Base-by-base conservation (phyloP, 1,284 basidiomycete genomes). In the Omphalotus olearius region DNA sequence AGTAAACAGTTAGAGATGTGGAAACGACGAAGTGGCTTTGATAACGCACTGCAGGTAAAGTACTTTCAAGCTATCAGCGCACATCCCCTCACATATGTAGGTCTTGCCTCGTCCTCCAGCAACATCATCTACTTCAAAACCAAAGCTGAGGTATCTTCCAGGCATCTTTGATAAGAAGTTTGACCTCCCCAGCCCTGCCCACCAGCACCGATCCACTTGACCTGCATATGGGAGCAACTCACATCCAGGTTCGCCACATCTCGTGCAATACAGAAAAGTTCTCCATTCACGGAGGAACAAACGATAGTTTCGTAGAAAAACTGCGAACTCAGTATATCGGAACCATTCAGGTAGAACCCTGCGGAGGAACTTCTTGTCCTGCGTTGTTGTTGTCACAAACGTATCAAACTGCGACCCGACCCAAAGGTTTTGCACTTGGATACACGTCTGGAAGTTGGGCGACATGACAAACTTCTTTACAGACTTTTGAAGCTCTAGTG, bases 371-470 rank as follows among this genome's bases (percentile, higher is more conserved):
- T 25, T 17, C 28, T 26, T 3, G 47, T 30, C 20, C 16, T 39
- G 35, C 1, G 26, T 4, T 9, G 3, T 33, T 41, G 33, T 13
- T 33, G 18, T 6, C 11, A 25, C 16, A 42, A 57, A 59, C 14
- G 53, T 56, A 13, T 49, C 54, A 42, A 66, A 66, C 39, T 61
- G 54, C 6, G 45, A 44, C 10, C 63, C 55, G 3, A 65, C 60
- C 65, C 65, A 66, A 10, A 66, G 46, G 30, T 56, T 59, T 51
- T 66, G 65, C 6, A 61, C 55, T 38, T 64, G 64, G 9, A 63
- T 18, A 25, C 56, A 60, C 1, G 64, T 65, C 40, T 59, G 57
- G 43, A 66, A 66, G 43, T 62, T 64, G 6, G 59, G 16, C 3
- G 64, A 65, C 10, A 35, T 40, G 23, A 66, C 43, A 46, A 64